A percentile compares a stretch with the other conserved stretches of the same genome.
Evolutionary conservation across 148 eudicot species (phyloP).

Genomic region (Rhododendron griersonianum): DNA sequence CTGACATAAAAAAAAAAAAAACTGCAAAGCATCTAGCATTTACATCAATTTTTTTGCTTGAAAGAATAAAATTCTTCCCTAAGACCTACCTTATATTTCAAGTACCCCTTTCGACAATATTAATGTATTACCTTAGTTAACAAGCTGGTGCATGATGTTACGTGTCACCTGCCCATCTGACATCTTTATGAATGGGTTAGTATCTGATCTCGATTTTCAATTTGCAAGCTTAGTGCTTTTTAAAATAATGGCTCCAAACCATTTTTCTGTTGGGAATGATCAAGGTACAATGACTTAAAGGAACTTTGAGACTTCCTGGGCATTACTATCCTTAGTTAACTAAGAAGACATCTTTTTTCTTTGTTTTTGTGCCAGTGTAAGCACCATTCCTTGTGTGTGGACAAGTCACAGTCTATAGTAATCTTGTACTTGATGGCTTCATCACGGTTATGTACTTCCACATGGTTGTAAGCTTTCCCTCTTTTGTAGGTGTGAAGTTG

Average conservation of each 20-base stretch:
- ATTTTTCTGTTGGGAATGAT: background rate
- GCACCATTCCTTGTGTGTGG: background rate
- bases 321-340: background rate
- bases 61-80: background rate
- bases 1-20: background rate
- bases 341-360: background rate
- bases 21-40: background rate
- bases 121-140: background rate
- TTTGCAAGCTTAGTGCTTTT: background rate
- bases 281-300: background rate
- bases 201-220: background rate
- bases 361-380: background rate
- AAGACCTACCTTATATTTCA: background rate
- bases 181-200: background rate
- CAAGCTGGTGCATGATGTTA: background rate
- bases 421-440: background rate
- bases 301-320: background rate
- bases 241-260: background rate
- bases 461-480: background rate
- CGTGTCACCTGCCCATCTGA: background rate
- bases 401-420: background rate
- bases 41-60: background rate
- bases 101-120: background rate
- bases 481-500: conserved; percentile 74
- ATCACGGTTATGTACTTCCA: background rate